phyloP scores from a whole-genome alignment of 2,329 filamentous ascomycete species.

The Fusarium hostae region DNA sequence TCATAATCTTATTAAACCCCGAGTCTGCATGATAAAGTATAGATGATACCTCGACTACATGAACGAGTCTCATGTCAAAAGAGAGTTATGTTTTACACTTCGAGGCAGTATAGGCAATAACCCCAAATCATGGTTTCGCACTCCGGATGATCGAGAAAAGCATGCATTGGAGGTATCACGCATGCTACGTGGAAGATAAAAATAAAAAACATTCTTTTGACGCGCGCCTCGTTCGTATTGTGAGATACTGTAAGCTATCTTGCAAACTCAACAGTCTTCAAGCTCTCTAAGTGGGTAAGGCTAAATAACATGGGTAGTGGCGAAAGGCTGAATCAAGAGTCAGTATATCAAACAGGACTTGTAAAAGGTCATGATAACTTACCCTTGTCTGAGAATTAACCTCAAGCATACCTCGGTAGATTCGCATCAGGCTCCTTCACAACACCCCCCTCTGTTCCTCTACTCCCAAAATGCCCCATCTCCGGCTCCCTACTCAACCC shows the following conservation, averaged over 20 bases:
- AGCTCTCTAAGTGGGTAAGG: background rate
- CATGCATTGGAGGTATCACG: too few species aligned
- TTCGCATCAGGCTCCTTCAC: background rate
- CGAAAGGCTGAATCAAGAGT: accelerated
- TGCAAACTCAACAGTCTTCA: background rate
- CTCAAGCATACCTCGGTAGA: background rate
- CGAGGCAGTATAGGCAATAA: too few species aligned
- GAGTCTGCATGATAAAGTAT: too few species aligned
- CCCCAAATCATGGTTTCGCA: too few species aligned
- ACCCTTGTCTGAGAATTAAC: background rate
- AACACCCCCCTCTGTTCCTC: background rate
- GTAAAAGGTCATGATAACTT: background rate
- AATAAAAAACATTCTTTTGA: too few species aligned
- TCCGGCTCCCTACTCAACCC: constrained; percentile 18
- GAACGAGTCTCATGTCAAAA: too few species aligned
- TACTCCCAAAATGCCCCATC: constrained; percentile 11
- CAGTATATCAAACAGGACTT: accelerated
- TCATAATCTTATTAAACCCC: too few species aligned
- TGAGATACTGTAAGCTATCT: background rate
- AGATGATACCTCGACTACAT: too few species aligned
- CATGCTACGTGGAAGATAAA: too few species aligned
- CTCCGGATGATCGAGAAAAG: too few species aligned
- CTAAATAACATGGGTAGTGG: background rate
- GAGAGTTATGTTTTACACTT: too few species aligned
- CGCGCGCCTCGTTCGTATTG: too few species aligned